Percentiles rank a stretch among this genome's conserved stretches.
Conservation (phyloP, 495 filamentous ascomycete species). For the Trichocladium antarcticum region DNA sequence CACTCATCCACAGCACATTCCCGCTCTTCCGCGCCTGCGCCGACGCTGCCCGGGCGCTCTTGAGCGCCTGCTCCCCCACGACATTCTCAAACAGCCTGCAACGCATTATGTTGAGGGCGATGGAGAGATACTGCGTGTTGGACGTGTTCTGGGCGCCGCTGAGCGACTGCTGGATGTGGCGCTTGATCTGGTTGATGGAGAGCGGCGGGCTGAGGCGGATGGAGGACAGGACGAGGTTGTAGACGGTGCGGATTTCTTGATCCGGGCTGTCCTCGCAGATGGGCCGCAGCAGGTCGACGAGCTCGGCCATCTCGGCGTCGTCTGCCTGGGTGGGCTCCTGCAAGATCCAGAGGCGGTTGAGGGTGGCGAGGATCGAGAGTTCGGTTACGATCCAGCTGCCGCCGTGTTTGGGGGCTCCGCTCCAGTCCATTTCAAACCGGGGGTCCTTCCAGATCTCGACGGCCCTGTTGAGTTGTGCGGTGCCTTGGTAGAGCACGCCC, state of each 20-base stretch:
- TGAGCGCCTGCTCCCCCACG: slow-evolving; percentile 82
- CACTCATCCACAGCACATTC: slow-evolving; percentile 75
- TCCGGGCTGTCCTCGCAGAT: slow-evolving; percentile 58
- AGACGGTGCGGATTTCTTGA: slow-evolving; percentile 64
- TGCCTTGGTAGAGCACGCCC: slow-evolving; percentile 69
- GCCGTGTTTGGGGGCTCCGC: slow-evolving; percentile 25
- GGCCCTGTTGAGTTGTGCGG: slow-evolving; percentile 56
- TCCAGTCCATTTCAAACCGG: slow-evolving; percentile 41
- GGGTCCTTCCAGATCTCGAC: slow-evolving; percentile 52
- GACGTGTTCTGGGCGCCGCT: slow-evolving; percentile 44
- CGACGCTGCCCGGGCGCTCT: slow-evolving; percentile 64
- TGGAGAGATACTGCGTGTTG: slow-evolving; percentile 65
- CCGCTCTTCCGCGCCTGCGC: slow-evolving; percentile 63
- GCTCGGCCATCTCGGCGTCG: slow-evolving; percentile 35
- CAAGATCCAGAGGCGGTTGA: slow-evolving; percentile 77
- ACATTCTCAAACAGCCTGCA: slow-evolving; percentile 74
- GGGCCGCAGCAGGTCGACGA: slow-evolving; percentile 55
- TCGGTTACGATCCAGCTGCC: slow-evolving; percentile 53
- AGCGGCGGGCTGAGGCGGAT: slow-evolving; percentile 42
- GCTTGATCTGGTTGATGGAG: slow-evolving; percentile 62
- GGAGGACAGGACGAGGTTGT: slow-evolving; percentile 63
- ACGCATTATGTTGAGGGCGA: slow-evolving; percentile 78
- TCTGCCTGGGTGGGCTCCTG: slow-evolving; percentile 48
- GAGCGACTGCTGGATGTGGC: slow-evolving; percentile 55
- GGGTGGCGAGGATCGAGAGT: slow-evolving; percentile 60